Conservation (phyloP, 2,329 filamentous ascomycete species). For the Cercospora berteroae region DNA sequence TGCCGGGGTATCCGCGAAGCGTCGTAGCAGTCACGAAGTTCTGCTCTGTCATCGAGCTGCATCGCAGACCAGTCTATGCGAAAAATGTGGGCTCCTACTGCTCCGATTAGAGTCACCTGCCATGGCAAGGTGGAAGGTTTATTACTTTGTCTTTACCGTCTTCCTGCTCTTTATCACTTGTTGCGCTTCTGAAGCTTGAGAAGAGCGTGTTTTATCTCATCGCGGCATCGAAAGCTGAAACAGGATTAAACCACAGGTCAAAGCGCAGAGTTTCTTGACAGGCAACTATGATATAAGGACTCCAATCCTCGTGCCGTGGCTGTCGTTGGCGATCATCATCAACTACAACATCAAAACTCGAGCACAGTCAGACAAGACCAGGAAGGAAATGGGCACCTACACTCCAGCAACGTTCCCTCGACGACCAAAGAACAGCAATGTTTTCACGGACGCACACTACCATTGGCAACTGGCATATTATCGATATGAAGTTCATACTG, state of each 20-base stretch:
- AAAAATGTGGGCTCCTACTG: background rate
- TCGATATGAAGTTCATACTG: slow-evolving; percentile 33
- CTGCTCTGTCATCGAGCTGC: slow-evolving; percentile 1
- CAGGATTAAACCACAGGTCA: slow-evolving; percentile 1
- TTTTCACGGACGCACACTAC: slow-evolving; percentile 25
- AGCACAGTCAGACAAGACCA: background rate
- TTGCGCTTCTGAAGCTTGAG: background rate
- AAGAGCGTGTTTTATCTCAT: background rate
- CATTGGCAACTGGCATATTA: slow-evolving; percentile 31
- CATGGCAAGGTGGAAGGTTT: background rate
- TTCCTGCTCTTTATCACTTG: background rate
- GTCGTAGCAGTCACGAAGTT: background rate
- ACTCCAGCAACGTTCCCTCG: slow-evolving; percentile 28
- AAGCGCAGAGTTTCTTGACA: slow-evolving; percentile 5
- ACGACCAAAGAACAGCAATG: slow-evolving; percentile 23
- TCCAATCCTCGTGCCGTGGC: background rate
- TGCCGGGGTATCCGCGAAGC: background rate
- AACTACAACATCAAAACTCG: background rate
- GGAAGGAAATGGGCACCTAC: slow-evolving; percentile 29
- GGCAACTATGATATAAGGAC: background rate
- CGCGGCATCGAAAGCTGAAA: background rate
- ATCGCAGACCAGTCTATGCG: background rate
- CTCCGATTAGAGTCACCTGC: background rate
- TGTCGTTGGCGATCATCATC: background rate
- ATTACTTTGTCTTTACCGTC: background rate